Evolutionary conservation across 2,329 filamentous ascomycete species (phyloP).

Genomic region (Bipolaris gigantea): DNA sequence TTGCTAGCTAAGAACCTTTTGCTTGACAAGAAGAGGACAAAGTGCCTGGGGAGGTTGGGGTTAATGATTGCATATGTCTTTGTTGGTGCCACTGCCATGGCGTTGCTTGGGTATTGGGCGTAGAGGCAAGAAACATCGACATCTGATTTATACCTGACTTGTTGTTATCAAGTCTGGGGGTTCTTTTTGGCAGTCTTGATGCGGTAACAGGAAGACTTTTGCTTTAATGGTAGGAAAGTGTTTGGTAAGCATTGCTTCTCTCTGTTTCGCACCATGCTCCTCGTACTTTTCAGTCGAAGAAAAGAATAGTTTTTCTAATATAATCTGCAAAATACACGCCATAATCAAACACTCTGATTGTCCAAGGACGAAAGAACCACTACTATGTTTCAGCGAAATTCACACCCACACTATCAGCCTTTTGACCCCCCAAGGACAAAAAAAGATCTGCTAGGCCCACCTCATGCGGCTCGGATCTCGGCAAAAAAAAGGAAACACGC

Average conservation of each 20-base stretch:
- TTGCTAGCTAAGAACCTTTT: slow-evolving; percentile 7
- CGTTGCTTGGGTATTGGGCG: slow-evolving; percentile 6
- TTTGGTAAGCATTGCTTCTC: neutral
- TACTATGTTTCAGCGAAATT: too few relatives aligned
- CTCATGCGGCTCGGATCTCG: too few relatives aligned
- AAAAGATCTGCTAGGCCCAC: neutral
- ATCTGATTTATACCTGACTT: neutral
- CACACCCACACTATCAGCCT: neutral
- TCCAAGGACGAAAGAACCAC: too few relatives aligned
- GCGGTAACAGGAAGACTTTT: neutral
- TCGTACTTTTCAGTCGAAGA: too few relatives aligned
- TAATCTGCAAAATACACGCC: too few relatives aligned
- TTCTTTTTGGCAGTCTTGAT: neutral
- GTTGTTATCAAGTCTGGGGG: too few relatives aligned
- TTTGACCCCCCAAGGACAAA: neutral
- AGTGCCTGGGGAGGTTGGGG: neutral
- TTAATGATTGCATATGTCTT: slow-evolving; percentile 3
- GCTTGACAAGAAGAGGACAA: slow-evolving; percentile 7
- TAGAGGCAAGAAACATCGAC: neutral
- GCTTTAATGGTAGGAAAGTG: neutral
- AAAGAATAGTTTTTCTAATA: too few relatives aligned
- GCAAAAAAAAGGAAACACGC: slow-evolving; percentile 9
- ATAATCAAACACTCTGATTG: too few relatives aligned
- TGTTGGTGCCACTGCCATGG: slow-evolving; percentile 3
- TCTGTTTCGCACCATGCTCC: too few relatives aligned